A percentile compares a stretch with the other conserved stretches of the same genome.
Evolutionary conservation across 2,329 filamentous ascomycete species (phyloP).

Genomic region (Bipolaris zeicola): DNA sequence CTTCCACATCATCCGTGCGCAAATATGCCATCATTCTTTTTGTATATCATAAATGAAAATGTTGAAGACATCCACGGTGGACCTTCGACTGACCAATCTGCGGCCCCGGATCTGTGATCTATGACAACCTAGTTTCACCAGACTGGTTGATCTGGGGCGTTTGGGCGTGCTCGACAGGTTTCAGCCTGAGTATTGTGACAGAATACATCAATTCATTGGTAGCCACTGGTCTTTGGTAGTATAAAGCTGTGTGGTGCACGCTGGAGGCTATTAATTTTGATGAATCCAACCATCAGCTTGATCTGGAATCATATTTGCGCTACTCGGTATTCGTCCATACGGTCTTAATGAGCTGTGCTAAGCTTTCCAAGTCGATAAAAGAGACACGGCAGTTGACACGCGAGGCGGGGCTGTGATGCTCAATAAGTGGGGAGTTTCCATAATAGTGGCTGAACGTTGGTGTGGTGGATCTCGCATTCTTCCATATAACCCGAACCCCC

Average conservation of each 20-base stretch:
- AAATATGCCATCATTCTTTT: constrained; percentile 29
- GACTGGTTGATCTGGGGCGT: constrained; percentile 20
- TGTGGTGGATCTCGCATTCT: constrained; percentile 19
- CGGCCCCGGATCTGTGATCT: constrained; percentile 24
- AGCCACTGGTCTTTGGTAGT: constrained; percentile 12
- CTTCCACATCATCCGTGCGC: constrained; percentile 20
- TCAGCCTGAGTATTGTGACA: constrained; percentile 33
- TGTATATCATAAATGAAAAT: constrained; percentile 38
- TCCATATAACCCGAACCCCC: constrained; percentile 13
- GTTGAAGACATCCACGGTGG: constrained; percentile 17
- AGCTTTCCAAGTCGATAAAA: constrained; percentile 1
- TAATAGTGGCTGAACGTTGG: constrained; percentile 12
- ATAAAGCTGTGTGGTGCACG: constrained; percentile 20
- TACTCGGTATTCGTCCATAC: constrained; percentile 16
- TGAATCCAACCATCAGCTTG: constrained; percentile 18
- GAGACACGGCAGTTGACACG: constrained; percentile 24
- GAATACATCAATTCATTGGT: constrained; percentile 23
- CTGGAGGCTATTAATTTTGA: constrained; percentile 33
- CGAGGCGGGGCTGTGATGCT: constrained; percentile 8
- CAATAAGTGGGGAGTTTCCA: constrained; percentile 13
- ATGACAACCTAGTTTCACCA: constrained; percentile 20
- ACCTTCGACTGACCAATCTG: constrained; percentile 31
- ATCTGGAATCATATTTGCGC: constrained; percentile 27
- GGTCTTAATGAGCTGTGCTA: constrained; percentile 15
- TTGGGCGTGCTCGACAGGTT: constrained; percentile 26